A percentile compares a stretch with the other conserved stretches of the same genome.
These are phyloP conservation scores for Colletotrichum lentis DNA, from an alignment of 2,329 filamentous ascomycete species.

Conservation along the genomic window DNA sequence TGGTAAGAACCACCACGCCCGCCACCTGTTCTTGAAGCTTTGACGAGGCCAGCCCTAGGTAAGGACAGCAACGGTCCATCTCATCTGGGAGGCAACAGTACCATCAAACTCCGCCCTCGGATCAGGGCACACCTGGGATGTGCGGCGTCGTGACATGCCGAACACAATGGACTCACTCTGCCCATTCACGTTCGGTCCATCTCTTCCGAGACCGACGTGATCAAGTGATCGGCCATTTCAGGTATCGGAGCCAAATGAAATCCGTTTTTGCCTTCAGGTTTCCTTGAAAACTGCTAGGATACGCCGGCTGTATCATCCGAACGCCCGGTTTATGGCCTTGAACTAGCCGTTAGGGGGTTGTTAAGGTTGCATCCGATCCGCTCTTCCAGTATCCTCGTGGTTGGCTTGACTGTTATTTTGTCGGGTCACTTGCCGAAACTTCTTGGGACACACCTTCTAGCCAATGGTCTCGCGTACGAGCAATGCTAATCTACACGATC, in stretches of 20 bases:
- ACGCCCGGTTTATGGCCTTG: neutral
- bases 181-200: neutral
- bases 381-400: neutral
- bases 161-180: neutral
- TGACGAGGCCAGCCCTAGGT: neutral
- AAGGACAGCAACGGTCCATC: neutral
- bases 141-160: neutral
- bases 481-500: constrained; percentile 1
- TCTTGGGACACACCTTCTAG: too few relatives aligned
- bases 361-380: neutral
- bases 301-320: neutral
- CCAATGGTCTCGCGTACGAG: neutral
- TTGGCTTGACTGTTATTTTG: neutral
- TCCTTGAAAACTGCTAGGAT: neutral
- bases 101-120: neutral
- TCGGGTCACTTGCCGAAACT: neutral
- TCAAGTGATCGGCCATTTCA: constrained; percentile 7
- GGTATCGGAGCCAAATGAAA: neutral
- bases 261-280: neutral
- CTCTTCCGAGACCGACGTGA: neutral
- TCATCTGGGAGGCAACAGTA: neutral
- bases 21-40: neutral
- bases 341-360: neutral
- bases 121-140: neutral
- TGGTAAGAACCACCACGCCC: neutral